Conservation (phyloP, 306 rosid genomes). For the Cucurbita argyrosperma region DNA sequence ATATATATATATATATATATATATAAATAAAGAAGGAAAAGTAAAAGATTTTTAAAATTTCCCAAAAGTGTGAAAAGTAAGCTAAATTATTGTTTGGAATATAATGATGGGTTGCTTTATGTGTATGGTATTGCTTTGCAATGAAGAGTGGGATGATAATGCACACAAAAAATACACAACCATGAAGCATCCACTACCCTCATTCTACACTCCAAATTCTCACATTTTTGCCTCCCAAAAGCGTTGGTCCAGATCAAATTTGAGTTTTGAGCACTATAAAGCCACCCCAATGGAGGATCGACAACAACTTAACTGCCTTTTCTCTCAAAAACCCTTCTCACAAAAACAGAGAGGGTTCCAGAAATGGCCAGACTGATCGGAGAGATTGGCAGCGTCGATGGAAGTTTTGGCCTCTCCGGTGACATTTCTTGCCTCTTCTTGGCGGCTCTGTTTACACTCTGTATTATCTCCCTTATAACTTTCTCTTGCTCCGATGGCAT, state of each 20-base stretch:
- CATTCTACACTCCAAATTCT: not conserved
- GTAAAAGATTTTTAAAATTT: not conserved
- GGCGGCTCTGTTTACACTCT: conserved; percentile 30
- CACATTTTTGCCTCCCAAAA: not conserved
- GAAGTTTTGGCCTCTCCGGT: conserved; percentile 12
- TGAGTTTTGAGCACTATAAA: not conserved
- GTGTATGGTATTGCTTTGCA: conserved; percentile 8
- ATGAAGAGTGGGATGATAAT: conserved; percentile 24
- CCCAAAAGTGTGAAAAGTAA: not conserved
- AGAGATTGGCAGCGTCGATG: conserved; percentile 17
- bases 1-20: too few species aligned
- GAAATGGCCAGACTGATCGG: conserved; percentile 42
- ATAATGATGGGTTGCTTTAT: not conserved
- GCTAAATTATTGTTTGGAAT: not conserved
- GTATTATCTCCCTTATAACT: conserved; percentile 30
- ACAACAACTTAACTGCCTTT: not conserved
- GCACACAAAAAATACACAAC: conserved; percentile 1
- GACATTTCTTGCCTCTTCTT: conserved; percentile 17
- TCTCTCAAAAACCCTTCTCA: not conserved
- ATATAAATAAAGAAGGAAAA: too few species aligned
- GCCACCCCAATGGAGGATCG: not conserved
- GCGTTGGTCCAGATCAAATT: not conserved
- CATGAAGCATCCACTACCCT: conserved; percentile 7
- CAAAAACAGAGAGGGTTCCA: not conserved
- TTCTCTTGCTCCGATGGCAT: conserved; percentile 52